Base-by-base conservation (phyloP, 495 filamentous ascomycete genomes). In the Lindgomyces ingoldianus region DNA sequence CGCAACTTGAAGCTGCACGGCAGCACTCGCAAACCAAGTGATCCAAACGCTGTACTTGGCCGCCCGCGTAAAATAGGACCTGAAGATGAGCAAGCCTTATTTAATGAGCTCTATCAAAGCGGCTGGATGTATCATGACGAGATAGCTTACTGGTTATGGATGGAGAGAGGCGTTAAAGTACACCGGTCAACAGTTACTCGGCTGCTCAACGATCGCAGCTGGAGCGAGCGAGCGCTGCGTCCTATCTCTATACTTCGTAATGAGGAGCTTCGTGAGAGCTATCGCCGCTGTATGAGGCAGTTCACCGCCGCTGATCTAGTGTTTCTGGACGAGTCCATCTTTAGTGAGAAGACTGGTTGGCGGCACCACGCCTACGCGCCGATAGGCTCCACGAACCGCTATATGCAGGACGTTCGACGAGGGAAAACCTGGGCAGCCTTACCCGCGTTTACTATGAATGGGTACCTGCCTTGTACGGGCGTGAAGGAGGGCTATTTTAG, bases 321-420 rank as follows among this genome's bases (percentile, higher is more conserved):
- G 44, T 58, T 46, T 48, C 21, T 48, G 19, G 21, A 46, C 19
- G 25, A 58, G 24, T 58, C 21, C 1, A 58, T 47, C 22, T 48
- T 58, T 24, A 58, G 47, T 19, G 39, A 58, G 55, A 58, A 58
- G 24, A 47, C 41, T 58, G 42, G 55, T 1, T 58, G 42, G 55
- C 42, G 55, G 42, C 55, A 58, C 24, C 3, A 58, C 10, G 44
- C 55, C 8, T 58, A 58, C 25, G 41, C 21, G 19, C 55, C 55
- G 1, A 33, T 58, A 2, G 42, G 55, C 41, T n/a, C n/a, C 19
- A n/a, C 2, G 19, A 10, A 11, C 9, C 19, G 55, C 6, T 48
- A 58, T 25, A n/a, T 25, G 1, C 39, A 47, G 42, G 25, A 48
- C 16, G 19, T 58, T 3, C 16, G n/a, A 10, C 33, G 54, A 3